These are phyloP conservation scores for Eucommia ulmoides DNA, from an alignment of 257 asterid genomes.

Conservation along the genomic window DNA sequence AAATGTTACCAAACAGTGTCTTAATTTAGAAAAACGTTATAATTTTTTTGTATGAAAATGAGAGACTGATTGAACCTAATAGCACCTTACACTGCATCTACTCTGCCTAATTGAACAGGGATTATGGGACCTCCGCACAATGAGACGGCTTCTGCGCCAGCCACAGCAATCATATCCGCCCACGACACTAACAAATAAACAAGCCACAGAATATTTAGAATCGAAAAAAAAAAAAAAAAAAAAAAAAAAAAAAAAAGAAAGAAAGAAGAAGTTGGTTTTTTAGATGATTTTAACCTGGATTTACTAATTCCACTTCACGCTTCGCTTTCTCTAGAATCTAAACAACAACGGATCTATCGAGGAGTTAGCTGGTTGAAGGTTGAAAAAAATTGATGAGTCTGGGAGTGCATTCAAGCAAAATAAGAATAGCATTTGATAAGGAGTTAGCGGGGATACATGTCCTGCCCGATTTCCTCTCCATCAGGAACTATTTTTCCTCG, in stretches of 20 bases:
- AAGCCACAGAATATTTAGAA: conserved; percentile 11
- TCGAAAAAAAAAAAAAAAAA: no score
- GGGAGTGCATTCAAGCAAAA: conserved; percentile 10
- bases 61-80: no score
- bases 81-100: conserved; percentile 49
- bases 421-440: no score
- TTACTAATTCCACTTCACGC: conserved; percentile 41
- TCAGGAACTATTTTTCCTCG: no score
- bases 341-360: conserved; percentile 32
- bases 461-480: no score
- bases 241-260: no score
- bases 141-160: conserved; percentile 86
- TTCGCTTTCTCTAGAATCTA: conserved; percentile 76
- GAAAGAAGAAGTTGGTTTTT: no score
- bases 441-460: no score
- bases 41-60: no score
- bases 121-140: conserved; percentile 88
- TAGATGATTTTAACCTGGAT: conserved; percentile 35
- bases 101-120: conserved; percentile 58
- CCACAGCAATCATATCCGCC: conserved; percentile 88
- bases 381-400: conserved; percentile 15
- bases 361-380: conserved; percentile 28
- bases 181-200: conserved; percentile 49
- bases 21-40: no score
- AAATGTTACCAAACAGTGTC: no score